These are phyloP conservation scores for Fonsecaea pugnacius DNA, from an alignment of 2,329 filamentous ascomycete genomes.

Conservation along the genomic window DNA sequence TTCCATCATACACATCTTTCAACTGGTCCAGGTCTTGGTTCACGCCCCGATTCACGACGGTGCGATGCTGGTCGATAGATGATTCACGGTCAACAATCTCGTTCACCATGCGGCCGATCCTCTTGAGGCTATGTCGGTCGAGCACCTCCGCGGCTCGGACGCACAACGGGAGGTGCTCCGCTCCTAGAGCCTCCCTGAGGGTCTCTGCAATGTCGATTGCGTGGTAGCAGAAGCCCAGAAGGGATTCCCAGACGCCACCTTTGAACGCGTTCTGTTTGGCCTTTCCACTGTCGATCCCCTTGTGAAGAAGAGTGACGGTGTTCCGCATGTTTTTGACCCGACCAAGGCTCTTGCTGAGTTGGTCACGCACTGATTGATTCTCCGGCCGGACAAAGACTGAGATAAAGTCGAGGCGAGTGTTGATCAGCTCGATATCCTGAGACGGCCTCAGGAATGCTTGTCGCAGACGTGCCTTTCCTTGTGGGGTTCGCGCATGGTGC, in stretches of 20 bases:
- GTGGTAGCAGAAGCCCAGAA: conserved; percentile 73
- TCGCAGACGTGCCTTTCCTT: conserved; percentile 75
- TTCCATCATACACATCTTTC: conserved; percentile 76
- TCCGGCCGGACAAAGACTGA: conserved; percentile 68
- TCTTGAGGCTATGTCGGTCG: conserved; percentile 62
- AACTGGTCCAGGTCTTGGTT: conserved; percentile 76
- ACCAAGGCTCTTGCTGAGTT: conserved; percentile 65
- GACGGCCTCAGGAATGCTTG: conserved; percentile 81
- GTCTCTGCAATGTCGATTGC: conserved; percentile 70
- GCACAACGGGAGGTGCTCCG: conserved; percentile 41
- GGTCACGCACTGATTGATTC: conserved; percentile 63
- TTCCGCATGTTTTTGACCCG: conserved; percentile 76
- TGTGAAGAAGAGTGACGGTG: conserved; percentile 71
- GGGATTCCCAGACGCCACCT: conserved; percentile 72
- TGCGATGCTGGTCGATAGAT: conserved; percentile 66
- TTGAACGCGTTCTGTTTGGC: conserved; percentile 61
- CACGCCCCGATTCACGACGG: conserved; percentile 72
- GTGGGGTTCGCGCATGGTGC: conserved; percentile 72
- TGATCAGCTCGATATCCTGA: conserved; percentile 68
- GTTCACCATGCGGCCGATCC: conserved; percentile 71
- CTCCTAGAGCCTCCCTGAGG: conserved; percentile 62
- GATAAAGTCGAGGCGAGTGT: conserved; percentile 72
- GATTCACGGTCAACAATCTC: conserved; percentile 56
- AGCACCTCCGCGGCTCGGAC: conserved; percentile 63
- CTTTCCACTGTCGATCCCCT: conserved; percentile 68